Base-by-base conservation (phyloP, 345 rosid genomes). In the Combretum micranthum region DNA sequence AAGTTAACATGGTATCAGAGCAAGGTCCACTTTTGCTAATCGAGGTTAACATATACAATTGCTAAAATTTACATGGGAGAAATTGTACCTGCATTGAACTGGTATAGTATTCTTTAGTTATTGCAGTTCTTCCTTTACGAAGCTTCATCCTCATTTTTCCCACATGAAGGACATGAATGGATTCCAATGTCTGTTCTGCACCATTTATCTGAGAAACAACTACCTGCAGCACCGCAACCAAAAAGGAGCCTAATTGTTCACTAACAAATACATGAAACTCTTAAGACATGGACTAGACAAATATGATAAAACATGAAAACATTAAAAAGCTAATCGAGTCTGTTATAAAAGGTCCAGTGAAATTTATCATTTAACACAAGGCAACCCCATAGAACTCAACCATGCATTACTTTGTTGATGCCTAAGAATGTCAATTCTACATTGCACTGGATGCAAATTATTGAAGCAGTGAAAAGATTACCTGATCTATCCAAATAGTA, bases 131-230 rank as follows among this genome's bases (percentile, higher is more conserved):
- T 62, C 96, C 97, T 54, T 84, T 85, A 61, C 84, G 60, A 55
- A 94, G 92, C 73, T 94, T 94, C 60, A 94, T 84, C 73, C 99
- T 90, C 99, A 90, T 90, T 71, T 84, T 94, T 61, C 96, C 96
- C 50, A 94, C 92, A 60, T 87, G 96, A 71, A 94, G 80, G 52
- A 68, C 69, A 63, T 90, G 96, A 65, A 94, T 85, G 60, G 97
- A 80, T 68, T 89, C 96, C 48, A 92, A 75, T 55, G 77, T 52
- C 65, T 79, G 76, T 59, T 85, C 87, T 21, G 60, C 75, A 26
- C 92, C 99, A 72, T 75, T 82, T 76, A 75, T 76, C 50, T 93
- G 97, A 53, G 86, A 77, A 61, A 94, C 83, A 56, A 94, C 80
- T 21, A 90, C 97, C 97, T 92, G 54, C 7, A 43, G 47, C 56